Conservation (phyloP, 441 rosid species). For the Erysimum cheiri region DNA sequence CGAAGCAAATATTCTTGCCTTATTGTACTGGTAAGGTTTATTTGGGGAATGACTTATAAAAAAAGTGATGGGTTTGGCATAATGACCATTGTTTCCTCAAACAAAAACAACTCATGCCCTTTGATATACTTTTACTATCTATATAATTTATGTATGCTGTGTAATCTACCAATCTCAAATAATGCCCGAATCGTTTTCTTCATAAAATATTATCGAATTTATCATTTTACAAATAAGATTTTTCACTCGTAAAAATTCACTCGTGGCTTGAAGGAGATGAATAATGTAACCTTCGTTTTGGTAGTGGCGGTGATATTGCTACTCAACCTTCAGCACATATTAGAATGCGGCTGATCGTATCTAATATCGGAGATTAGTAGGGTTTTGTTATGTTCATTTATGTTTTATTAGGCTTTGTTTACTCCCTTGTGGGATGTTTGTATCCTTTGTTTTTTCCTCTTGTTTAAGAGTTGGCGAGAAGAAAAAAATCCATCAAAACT, state of each 20-base stretch:
- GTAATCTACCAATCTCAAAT: neutral
- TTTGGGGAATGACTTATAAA: neutral
- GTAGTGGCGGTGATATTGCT: neutral
- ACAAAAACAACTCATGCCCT: neutral
- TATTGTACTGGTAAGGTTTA: neutral
- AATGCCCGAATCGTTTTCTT: neutral
- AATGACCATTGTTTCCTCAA: slow-evolving; percentile 11
- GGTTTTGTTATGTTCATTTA: no score
- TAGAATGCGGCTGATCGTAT: no score
- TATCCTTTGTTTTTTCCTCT: no score
- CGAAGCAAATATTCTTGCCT: neutral
- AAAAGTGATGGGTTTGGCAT: slow-evolving; percentile 11
- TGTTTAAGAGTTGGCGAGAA: no score
- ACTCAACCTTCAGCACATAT: neutral
- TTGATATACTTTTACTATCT: neutral
- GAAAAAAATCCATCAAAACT: no score
- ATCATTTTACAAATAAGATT: no score
- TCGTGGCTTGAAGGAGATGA: neutral
- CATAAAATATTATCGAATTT: neutral
- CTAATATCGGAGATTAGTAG: no score
- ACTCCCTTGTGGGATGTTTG: no score
- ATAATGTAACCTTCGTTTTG: neutral
- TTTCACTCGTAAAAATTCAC: no score
- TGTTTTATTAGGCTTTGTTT: no score
- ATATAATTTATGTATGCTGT: neutral